A percentile compares a stretch with the other conserved stretches of the same genome.
Evolutionary conservation across 257 asterid species (phyloP).

Genomic region (Echium plantagineum): DNA sequence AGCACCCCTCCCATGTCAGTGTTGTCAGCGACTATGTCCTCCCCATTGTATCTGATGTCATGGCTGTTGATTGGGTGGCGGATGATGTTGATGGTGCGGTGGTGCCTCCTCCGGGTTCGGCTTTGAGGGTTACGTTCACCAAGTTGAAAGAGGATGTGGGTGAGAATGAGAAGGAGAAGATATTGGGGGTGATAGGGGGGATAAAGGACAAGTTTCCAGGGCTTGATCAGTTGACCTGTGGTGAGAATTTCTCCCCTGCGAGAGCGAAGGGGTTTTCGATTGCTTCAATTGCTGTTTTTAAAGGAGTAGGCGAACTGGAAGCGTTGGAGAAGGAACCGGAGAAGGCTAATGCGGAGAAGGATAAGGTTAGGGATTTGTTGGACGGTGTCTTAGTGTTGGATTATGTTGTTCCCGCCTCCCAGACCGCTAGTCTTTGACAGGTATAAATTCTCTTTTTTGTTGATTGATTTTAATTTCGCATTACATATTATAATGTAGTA

Average conservation of each 20-base stretch:
- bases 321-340: constrained; percentile 40
- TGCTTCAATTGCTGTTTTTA: constrained; percentile 57
- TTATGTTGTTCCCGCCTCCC: constrained; percentile 32
- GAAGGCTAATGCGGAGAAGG: constrained; percentile 34
- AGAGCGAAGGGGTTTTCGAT: constrained; percentile 79
- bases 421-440: constrained; percentile 35
- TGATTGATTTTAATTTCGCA: neutral
- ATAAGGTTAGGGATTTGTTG: constrained; percentile 43
- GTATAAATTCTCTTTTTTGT: no score
- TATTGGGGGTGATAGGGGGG: no score
- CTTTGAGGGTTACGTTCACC: constrained; percentile 35
- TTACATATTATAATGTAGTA: neutral
- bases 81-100: constrained; percentile 22
- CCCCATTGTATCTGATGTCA: constrained; percentile 44
- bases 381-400: constrained; percentile 64
- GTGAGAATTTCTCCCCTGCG: constrained; percentile 73
- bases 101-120: constrained; percentile 35
- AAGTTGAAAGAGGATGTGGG: constrained; percentile 43
- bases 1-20: constrained; percentile 47
- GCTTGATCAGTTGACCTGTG: constrained; percentile 50
- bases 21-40: constrained; percentile 34
- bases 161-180: constrained; percentile 38
- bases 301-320: constrained; percentile 43
- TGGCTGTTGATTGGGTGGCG: constrained; percentile 67
- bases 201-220: constrained; percentile 32